phyloP scores from a whole-genome alignment of 768 basidiomycete species.

The Russula brevipes region DNA sequence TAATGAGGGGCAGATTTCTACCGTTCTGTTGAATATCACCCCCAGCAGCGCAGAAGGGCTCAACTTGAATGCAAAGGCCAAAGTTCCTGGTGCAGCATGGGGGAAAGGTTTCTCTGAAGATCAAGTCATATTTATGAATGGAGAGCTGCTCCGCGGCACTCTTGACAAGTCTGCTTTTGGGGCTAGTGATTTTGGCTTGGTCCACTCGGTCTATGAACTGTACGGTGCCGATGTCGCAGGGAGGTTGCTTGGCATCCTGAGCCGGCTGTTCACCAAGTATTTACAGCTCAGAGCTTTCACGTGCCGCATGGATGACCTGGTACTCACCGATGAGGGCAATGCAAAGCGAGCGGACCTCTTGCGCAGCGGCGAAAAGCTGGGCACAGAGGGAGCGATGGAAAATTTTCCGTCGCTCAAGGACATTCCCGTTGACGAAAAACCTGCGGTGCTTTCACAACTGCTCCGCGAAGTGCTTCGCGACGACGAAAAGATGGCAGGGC shows the following conservation, averaged over 20 bases:
- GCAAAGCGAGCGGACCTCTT: conserved; percentile 61
- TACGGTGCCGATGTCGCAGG: conserved; percentile 90
- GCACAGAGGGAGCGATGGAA: conserved; percentile 84
- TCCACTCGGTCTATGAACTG: conserved; percentile 94
- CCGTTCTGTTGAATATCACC: conserved; percentile 87
- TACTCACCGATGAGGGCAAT: conserved; percentile 81
- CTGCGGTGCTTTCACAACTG: conserved; percentile 53
- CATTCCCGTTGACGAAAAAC: conserved; percentile 48
- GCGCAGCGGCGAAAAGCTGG: conserved; percentile 60
- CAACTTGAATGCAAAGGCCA: conserved; percentile 79
- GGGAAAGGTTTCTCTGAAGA: conserved; percentile 74
- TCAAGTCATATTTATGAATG: conserved; percentile 84
- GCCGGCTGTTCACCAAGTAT: conserved; percentile 94
- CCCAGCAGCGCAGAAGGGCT: conserved; percentile 74
- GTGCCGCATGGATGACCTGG: conserved; percentile 97
- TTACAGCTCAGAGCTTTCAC: conserved; percentile 96
- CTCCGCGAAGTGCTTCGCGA: conserved; percentile 92
- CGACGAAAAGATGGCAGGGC: conserved; percentile 94
- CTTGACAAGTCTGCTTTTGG: conserved; percentile 98
- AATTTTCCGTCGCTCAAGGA: conserved; percentile 73
- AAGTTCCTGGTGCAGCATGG: conserved; percentile 86
- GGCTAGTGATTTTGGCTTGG: conserved; percentile 91
- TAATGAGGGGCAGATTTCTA: conserved; percentile 66
- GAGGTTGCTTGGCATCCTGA: conserved; percentile 85
- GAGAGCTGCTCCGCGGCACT: conserved; percentile 88